phyloP scores from a whole-genome alignment of 257 asterid genomes.

The Forsythia viridissima region DNA sequence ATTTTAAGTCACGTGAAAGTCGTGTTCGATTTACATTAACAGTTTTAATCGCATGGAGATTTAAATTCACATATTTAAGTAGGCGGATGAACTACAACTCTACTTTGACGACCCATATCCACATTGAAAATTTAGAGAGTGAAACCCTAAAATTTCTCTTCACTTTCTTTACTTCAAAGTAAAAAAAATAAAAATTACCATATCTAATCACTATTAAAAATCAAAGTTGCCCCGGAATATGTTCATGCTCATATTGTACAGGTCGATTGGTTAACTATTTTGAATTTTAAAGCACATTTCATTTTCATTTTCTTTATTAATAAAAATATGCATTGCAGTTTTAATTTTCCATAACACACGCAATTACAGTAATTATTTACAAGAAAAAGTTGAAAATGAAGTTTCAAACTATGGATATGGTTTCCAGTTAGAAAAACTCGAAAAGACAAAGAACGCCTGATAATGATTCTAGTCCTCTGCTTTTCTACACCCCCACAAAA shows the following conservation, averaged over 20 bases:
- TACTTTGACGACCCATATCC: too few relatives aligned
- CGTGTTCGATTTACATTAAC: too few relatives aligned
- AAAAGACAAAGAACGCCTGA: slow-evolving; percentile 23
- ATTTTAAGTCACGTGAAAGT: too few relatives aligned
- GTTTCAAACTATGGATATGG: background rate
- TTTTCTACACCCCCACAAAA: slow-evolving; percentile 31
- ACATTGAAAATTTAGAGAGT: too few relatives aligned
- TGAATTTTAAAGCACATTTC: background rate
- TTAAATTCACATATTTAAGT: too few relatives aligned
- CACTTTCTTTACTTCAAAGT: background rate
- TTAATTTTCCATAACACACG: background rate
- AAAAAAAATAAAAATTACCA: background rate
- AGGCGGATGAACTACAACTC: too few relatives aligned
- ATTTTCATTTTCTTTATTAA: background rate
- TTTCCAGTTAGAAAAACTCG: background rate
- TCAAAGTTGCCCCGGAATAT: background rate
- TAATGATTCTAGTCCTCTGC: slow-evolving; percentile 28
- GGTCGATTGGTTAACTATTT: background rate
- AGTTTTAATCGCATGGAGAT: too few relatives aligned
- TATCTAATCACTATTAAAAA: too few relatives aligned
- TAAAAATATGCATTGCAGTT: background rate
- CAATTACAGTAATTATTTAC: slow-evolving; percentile 9
- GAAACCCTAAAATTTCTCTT: too few relatives aligned
- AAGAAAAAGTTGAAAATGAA: background rate
- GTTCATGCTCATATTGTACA: background rate